Evolutionary conservation across 2,329 filamentous ascomycete species (phyloP), one percentile per base, ranked within the genome.

Genomic region (Bertia moriformis): DNA sequence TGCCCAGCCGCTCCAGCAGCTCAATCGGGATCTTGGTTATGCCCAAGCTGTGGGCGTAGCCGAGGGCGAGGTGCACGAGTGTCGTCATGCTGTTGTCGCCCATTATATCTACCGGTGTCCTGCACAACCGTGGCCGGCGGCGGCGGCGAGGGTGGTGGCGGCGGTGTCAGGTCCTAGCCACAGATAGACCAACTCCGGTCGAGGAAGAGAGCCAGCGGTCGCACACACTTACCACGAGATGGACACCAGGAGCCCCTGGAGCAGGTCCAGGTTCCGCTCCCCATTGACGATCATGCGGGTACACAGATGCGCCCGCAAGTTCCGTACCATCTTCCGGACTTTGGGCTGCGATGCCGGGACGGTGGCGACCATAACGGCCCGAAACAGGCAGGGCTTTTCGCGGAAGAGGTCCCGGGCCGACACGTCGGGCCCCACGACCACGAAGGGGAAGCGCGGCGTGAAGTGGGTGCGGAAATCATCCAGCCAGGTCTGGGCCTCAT

Each of bases 211-310:
- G n/a, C 29, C 38, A 41, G n/a, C n/a, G n/a, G n/a, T 32, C 51
- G 38, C 52, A n/a, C n/a, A n/a, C n/a, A n/a, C n/a, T n/a, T n/a
- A 68, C 66, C 66, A 69, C 17, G 62, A 56, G 40, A 67, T 51
- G 30, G 59, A 57, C 33, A 67, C 53, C 4, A 69, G 43, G 5
- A 68, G 48, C 0, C 65, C 66, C 46, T 69, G 65, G 1, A 69
- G 53, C 3, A 65, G 46, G 40, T 67, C 64, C 5, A 69, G 41
- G 14, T 52, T 56, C 20, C 52, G 52, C 29, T 65, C 56, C 14
- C 59, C 58, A 41, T 58, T 53, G 1, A 65, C 53, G 1, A 70
- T 38, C 38, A 65, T 49, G 22, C 59, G 58, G 15, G 63, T 53
- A 4, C 61, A 56, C 19, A 67, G 46, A 46, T 65, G 62, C 4